A percentile compares a stretch with the other conserved stretches of the same genome.
Evolutionary conservation across 2,329 filamentous ascomycete species (phyloP).

Genomic region (Verruconis gallopava): DNA sequence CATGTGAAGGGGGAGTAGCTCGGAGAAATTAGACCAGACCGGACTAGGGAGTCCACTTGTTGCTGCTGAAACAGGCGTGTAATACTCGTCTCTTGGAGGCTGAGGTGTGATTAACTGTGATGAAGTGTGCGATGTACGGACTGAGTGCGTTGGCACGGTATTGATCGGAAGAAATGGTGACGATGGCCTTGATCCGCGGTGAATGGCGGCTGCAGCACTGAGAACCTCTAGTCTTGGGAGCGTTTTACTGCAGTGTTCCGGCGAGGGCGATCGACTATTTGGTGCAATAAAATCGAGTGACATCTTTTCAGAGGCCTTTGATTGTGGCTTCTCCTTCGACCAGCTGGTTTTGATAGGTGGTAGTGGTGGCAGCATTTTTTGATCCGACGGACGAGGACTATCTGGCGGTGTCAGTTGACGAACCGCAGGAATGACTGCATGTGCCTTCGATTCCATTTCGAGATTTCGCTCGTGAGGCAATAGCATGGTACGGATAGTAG

Average conservation of each 20-base stretch:
- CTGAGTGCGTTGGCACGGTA: not conserved
- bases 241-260: not conserved
- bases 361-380: constrained; percentile 1
- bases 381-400: constrained; percentile 4
- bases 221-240: constrained; percentile 4
- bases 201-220: constrained; percentile 5
- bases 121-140: not conserved
- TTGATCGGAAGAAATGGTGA: not conserved
- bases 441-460: not conserved
- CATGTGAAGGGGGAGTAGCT: not conserved
- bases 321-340: not conserved
- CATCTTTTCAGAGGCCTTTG: constrained; percentile 4
- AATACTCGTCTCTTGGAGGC: not conserved
- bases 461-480: not conserved
- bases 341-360: not conserved
- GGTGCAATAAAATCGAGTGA: constrained; percentile 10
- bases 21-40: not conserved
- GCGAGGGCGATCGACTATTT: constrained; percentile 1
- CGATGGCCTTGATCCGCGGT: constrained; percentile 2
- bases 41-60: not conserved
- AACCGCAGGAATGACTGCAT: not conserved
- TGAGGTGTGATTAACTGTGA: not conserved
- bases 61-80: not conserved
- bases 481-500: too few relatives aligned
- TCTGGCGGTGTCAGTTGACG: constrained; percentile 9